These are phyloP conservation scores for Trichoderma hamatum DNA, from an alignment of 2,329 filamentous ascomycete species.

Conservation along the genomic window DNA sequence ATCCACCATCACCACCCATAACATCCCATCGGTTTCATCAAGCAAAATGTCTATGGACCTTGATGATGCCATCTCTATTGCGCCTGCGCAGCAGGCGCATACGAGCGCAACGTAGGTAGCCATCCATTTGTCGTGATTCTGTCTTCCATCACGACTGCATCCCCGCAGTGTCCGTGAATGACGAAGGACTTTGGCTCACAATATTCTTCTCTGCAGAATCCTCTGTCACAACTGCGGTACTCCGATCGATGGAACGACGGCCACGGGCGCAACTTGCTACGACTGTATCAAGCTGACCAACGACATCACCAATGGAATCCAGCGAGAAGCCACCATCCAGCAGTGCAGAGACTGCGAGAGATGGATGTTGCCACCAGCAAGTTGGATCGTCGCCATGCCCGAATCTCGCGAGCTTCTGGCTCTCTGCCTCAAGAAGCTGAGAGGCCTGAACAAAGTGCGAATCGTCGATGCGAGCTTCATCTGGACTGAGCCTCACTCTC, in stretches of 20 bases:
- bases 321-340: constrained; percentile 85
- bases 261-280: constrained; percentile 86
- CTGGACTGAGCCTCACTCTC: constrained; percentile 97
- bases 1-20: constrained; percentile 5
- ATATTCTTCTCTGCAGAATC: constrained; percentile 52
- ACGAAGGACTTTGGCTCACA: constrained; percentile 3
- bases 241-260: constrained; percentile 87
- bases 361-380: constrained; percentile 84
- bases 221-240: constrained; percentile 98
- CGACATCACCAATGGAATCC: constrained; percentile 90
- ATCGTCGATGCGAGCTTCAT: constrained; percentile 96
- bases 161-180: not conserved
- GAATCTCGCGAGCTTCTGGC: constrained; percentile 94
- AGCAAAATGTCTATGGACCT: constrained; percentile 49
- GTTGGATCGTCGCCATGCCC: constrained; percentile 81
- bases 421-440: constrained; percentile 84
- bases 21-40: constrained; percentile 12
- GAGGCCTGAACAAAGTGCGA: constrained; percentile 83
- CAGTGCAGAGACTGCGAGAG: constrained; percentile 93
- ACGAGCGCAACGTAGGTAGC: constrained; percentile 45
- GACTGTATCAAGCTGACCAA: constrained; percentile 94
- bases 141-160: not conserved
- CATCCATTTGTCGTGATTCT: not conserved
- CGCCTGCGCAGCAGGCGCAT: constrained; percentile 39
- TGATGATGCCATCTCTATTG: constrained; percentile 47